Conservation (phyloP, 2,329 filamentous ascomycete genomes). For the Didymella pomorum region DNA sequence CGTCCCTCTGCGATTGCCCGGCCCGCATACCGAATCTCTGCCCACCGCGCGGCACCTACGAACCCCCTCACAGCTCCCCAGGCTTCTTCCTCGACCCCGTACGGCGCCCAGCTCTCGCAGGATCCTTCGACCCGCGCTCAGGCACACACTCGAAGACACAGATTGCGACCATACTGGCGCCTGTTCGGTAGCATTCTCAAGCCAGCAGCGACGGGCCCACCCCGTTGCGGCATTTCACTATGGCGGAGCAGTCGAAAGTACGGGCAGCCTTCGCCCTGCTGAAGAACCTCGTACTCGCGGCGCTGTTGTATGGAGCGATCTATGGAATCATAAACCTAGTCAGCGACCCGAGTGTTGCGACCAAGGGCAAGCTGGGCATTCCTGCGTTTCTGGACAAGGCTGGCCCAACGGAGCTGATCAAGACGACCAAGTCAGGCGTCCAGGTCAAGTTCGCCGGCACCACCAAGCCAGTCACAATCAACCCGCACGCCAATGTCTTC, state of each 20-base stretch:
- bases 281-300: constrained; percentile 55
- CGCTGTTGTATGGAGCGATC: constrained; percentile 53
- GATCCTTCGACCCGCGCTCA: background rate
- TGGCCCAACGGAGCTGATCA: constrained; percentile 52
- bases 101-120: constrained; percentile 7
- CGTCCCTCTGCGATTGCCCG: background rate
- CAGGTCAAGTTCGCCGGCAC: constrained; percentile 55
- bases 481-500: constrained; percentile 62
- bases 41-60: constrained; percentile 3
- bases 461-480: constrained; percentile 56
- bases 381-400: constrained; percentile 53
- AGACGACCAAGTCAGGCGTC: constrained; percentile 52
- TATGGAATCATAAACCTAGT: constrained; percentile 54
- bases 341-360: constrained; percentile 51
- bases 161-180: constrained; percentile 16
- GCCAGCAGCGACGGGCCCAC: constrained; percentile 29
- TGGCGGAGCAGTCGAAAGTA: constrained; percentile 47
- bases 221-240: constrained; percentile 31
- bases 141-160: background rate
- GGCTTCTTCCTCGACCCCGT: constrained; percentile 1
- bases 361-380: constrained; percentile 53
- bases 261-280: constrained; percentile 49
- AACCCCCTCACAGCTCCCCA: constrained; percentile 9
- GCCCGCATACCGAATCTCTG: background rate
- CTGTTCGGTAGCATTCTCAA: constrained; percentile 14